phyloP scores from a whole-genome alignment of 352 stramenopile genomes.

The Globisporangium paddicum region DNA sequence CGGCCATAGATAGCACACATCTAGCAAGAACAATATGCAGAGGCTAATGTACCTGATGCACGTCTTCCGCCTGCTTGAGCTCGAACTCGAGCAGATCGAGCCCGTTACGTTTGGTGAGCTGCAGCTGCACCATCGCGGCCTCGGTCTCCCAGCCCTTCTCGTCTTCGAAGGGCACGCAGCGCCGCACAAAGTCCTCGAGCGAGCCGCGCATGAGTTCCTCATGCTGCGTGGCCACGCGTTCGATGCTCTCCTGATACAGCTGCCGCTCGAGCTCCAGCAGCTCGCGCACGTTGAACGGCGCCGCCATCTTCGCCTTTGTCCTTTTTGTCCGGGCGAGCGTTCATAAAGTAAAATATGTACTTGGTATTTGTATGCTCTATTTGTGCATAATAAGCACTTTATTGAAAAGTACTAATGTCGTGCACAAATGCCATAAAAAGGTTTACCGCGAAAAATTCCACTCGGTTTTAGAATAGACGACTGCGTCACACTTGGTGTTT shows the following conservation, averaged over 20 bases:
- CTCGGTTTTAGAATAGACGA: too few species aligned
- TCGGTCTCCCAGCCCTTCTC: slow-evolving; percentile 43
- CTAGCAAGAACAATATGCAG: background rate
- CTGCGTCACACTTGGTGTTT: too few species aligned
- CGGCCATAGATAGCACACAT: background rate
- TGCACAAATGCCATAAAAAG: too few species aligned
- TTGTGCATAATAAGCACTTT: too few species aligned
- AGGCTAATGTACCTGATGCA: slow-evolving; percentile 23
- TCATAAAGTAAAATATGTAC: too few species aligned
- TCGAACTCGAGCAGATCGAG: slow-evolving; percentile 68
- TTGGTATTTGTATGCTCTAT: too few species aligned
- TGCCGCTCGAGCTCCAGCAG: slow-evolving; percentile 76
- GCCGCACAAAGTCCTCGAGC: slow-evolving; percentile 56
- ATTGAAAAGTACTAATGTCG: too few species aligned
- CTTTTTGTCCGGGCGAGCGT: too few species aligned
- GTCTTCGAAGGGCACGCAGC: slow-evolving; percentile 54
- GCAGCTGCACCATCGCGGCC: slow-evolving; percentile 40
- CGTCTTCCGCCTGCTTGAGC: slow-evolving; percentile 64
- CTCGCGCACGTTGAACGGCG: slow-evolving; percentile 54
- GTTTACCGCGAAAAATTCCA: too few species aligned
- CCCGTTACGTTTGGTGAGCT: slow-evolving; percentile 53
- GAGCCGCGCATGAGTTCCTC: slow-evolving; percentile 35
- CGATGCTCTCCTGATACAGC: slow-evolving; percentile 83
- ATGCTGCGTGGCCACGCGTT: slow-evolving; percentile 48
- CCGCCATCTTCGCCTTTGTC: background rate